These are phyloP conservation scores for Aspergillus quadrilineatus DNA, from an alignment of 2,329 filamentous ascomycete genomes.

Conservation along the genomic window DNA sequence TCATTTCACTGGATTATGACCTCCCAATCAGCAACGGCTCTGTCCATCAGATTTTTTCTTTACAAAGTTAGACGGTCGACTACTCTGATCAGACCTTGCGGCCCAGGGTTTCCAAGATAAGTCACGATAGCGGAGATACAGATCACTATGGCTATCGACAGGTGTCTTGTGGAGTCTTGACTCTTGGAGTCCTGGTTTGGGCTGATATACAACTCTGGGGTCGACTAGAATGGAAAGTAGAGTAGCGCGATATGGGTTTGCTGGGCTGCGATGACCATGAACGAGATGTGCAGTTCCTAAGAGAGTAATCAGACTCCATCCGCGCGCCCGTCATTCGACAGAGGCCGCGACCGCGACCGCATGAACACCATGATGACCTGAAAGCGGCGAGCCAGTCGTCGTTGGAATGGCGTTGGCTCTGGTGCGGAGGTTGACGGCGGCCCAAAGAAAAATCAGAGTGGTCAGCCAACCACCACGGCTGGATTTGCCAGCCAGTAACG, in stretches of 20 bases:
- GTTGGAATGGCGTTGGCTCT: neutral
- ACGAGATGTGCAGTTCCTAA: slow-evolving; percentile 6
- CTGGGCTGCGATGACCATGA: neutral
- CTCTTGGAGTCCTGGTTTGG: neutral
- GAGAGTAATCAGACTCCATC: slow-evolving; percentile 7
- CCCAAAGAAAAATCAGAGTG: slow-evolving; percentile 14
- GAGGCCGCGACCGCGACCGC: neutral
- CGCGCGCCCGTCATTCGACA: slow-evolving; percentile 5
- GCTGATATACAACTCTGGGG: neutral
- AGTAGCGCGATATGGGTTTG: slow-evolving; percentile 1
- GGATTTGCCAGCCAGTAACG: slow-evolving; percentile 21
- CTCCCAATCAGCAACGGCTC: neutral
- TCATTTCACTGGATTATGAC: neutral
- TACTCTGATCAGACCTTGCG: too few relatives aligned
- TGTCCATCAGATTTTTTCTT: neutral
- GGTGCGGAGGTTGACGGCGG: slow-evolving; percentile 1
- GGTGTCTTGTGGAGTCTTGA: neutral
- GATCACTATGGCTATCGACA: neutral
- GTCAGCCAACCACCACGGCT: slow-evolving; percentile 19
- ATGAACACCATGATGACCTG: slow-evolving; percentile 10
- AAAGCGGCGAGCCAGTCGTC: slow-evolving; percentile 4
- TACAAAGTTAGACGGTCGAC: neutral
- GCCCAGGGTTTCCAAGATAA: too few relatives aligned
- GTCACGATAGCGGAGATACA: too few relatives aligned
- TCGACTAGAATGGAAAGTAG: slow-evolving; percentile 4